Base-by-base conservation (phyloP, 192 early-diverging fungal genomes). In the Coemansia guatemalensis region DNA sequence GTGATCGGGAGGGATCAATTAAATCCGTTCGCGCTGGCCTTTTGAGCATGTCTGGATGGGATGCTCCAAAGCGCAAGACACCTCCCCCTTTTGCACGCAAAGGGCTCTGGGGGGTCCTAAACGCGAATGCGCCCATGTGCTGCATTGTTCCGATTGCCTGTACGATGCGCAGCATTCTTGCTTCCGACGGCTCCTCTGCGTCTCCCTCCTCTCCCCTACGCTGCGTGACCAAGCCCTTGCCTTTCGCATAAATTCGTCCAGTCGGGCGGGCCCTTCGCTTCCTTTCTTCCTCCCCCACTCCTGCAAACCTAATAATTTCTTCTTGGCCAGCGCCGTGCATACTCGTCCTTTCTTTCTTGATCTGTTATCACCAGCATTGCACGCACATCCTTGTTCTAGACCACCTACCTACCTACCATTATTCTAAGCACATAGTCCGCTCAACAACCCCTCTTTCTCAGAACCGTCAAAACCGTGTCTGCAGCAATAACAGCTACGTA, bases 1-100 rank as follows among this genome's bases (percentile, higher is more conserved):
- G 51, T 61, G 59, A 61, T 61, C 59, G 59, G 35, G 59, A 51
- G 48, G 48, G 59, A 61, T 61, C 59, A 61, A 61, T 61, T 51
- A 39, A 39, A 39, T 12, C 35, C 35, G 35, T 39, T 39, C 9
- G 6, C 11, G 35, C 35, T 39, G 35, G 35, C 11, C 9, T 39
- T 12, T 39, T 39, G 35, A 39, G 59, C 59, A 61, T 61, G 27
- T 6, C 59, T 32, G 29, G 14, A 48, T 33, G 9, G 44, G 30
- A 61, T 61, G 59, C 49, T 35, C 59, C 48, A 32, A 50, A 51
- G 35, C 30, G 3, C 33, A 24, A 53, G 52, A 29, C 52, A 22
- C 35, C 59, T 61, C 48, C 12, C 47, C 25, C 53, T 55, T 55
- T 39, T 7, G 9, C 12, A 29, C 26, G 21, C 21, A 55, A 53